phyloP scores from a whole-genome alignment of 345 rosid species.

The Physaria fendleri region DNA sequence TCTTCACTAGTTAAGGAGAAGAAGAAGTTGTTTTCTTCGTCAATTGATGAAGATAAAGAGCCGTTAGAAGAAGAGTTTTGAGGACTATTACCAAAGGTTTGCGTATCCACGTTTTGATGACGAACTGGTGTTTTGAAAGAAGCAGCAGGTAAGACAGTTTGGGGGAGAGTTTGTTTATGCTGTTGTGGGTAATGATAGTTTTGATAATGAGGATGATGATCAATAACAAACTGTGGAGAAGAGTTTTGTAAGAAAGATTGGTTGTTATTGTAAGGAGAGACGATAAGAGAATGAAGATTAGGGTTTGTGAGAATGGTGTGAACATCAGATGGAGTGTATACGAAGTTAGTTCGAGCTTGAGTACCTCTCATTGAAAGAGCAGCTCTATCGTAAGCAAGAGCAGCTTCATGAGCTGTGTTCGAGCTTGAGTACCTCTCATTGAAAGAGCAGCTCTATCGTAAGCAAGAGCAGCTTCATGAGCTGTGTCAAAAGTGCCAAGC shows the following conservation, averaged over 20 bases:
- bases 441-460: slow-evolving; percentile 96
- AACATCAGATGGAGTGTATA: slow-evolving; percentile 42
- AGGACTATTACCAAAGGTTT: slow-evolving; percentile 23
- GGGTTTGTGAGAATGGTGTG: slow-evolving; percentile 36
- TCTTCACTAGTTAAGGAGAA: slow-evolving; percentile 27
- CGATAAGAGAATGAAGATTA: slow-evolving; percentile 35
- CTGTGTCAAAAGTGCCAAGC: slow-evolving; percentile 97
- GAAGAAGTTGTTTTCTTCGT: slow-evolving; percentile 43
- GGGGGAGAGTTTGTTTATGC: slow-evolving; percentile 18
- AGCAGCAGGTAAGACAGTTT: slow-evolving; percentile 14
- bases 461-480: slow-evolving; percentile 96
- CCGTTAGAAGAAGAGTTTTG: slow-evolving; percentile 38
- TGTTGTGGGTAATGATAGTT: slow-evolving; percentile 16
- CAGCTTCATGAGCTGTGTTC: slow-evolving; percentile 98
- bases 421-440: slow-evolving; percentile 90
- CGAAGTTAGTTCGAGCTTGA: slow-evolving; percentile 87
- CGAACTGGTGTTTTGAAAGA: slow-evolving; percentile 28
- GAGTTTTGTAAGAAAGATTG: slow-evolving; percentile 43
- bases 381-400: slow-evolving; percentile 94
- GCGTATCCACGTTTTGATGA: slow-evolving; percentile 15
- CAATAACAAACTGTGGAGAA: slow-evolving; percentile 32
- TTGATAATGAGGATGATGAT: slow-evolving; percentile 29
- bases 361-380: slow-evolving; percentile 94
- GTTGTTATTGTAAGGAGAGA: slow-evolving; percentile 42
- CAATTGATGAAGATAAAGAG: slow-evolving; percentile 29